A percentile compares a stretch with the other conserved stretches of the same genome.
Evolutionary conservation across 129 eudicot genomes (phyloP).

Genomic region (Saussurea involucrata): DNA sequence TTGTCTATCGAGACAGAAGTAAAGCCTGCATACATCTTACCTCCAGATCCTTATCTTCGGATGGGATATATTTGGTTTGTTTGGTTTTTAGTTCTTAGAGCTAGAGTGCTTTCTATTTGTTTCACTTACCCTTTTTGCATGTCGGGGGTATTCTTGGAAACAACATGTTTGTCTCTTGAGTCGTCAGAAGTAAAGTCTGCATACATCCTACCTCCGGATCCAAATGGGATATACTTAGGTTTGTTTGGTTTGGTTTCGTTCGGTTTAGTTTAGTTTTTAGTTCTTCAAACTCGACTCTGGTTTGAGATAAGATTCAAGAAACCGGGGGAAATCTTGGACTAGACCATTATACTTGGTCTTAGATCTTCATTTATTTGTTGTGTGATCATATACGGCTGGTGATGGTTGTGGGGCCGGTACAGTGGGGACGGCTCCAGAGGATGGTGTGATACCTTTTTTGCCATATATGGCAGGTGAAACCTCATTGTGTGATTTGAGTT

Average conservation of each 20-base stretch:
- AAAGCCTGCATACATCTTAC: no score
- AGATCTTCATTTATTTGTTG: not conserved
- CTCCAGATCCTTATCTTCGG: constrained; percentile 66
- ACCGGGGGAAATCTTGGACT: not conserved
- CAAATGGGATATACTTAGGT: not conserved
- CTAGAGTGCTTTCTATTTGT: not conserved
- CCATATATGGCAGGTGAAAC: no score
- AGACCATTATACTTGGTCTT: not conserved
- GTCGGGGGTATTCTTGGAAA: not conserved
- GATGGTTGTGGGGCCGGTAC: not conserved
- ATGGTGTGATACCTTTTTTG: not conserved
- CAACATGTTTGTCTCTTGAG: not conserved
- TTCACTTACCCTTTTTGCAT: not conserved
- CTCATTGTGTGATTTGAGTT: not conserved
- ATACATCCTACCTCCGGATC: not conserved
- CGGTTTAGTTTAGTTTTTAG: not conserved
- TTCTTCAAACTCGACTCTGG: not conserved
- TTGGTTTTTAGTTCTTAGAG: constrained; percentile 19
- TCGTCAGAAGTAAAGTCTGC: not conserved
- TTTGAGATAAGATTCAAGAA: not conserved
- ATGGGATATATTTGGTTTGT: no score
- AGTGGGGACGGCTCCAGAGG: not conserved
- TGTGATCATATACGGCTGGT: no score
- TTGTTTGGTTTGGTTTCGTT: not conserved
- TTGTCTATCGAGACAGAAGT: no score